Percentiles rank a stretch among this genome's conserved stretches.
phyloP scores from a whole-genome alignment of 1,284 basidiomycete species.

The Schizopora paradoxa region DNA sequence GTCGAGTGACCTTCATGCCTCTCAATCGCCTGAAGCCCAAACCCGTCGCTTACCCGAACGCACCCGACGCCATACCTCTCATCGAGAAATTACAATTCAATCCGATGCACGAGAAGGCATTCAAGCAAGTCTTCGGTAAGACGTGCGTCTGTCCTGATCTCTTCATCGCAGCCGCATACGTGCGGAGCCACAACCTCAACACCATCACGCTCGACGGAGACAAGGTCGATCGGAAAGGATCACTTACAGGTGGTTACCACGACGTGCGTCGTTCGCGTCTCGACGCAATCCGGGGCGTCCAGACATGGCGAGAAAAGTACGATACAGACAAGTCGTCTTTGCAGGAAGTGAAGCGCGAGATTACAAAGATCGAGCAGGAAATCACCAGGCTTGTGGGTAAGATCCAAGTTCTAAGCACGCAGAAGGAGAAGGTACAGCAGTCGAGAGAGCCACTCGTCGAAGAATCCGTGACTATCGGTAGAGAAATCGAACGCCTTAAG shows the following conservation, averaged over 20 bases:
- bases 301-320: constrained; percentile 72
- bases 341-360: constrained; percentile 68
- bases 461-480: constrained; percentile 56
- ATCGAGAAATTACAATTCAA: constrained; percentile 83
- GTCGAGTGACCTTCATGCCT: constrained; percentile 97
- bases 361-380: constrained; percentile 79
- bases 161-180: constrained; percentile 89
- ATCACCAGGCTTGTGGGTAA: constrained; percentile 75
- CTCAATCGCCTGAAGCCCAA: constrained; percentile 92
- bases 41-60: constrained; percentile 61
- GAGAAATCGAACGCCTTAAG: constrained; percentile 69
- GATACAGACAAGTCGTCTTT: constrained; percentile 62
- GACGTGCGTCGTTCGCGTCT: constrained; percentile 88
- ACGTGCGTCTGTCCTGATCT: constrained; percentile 94
- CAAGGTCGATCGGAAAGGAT: constrained; percentile 94
- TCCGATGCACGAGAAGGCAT: constrained; percentile 69
- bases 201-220: constrained; percentile 98
- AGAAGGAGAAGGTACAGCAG: constrained; percentile 68
- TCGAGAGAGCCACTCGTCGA: constrained; percentile 63
- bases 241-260: constrained; percentile 94
- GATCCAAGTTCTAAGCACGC: constrained; percentile 66
- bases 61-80: constrained; percentile 85
- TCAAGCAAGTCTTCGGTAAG: constrained; percentile 98
- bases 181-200: constrained; percentile 91
- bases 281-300: constrained; percentile 78